Evolutionary conservation across 495 filamentous ascomycete species (phyloP).

Genomic region (Aspergillus saccharolyticus): DNA sequence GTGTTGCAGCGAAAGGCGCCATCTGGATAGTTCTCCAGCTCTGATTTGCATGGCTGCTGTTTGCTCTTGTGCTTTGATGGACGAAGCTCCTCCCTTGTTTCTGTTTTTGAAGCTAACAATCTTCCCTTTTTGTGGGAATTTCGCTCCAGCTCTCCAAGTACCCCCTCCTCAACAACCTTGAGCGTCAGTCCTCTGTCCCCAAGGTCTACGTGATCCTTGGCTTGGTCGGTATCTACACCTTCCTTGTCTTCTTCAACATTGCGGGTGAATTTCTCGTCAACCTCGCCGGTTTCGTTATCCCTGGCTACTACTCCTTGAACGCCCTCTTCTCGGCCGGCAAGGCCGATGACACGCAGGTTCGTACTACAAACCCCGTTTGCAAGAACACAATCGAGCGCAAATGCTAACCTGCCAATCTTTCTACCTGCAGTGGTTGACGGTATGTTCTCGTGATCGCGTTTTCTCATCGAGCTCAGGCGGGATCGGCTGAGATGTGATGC

Average conservation of each 20-base stretch:
- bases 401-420: conserved; percentile 11
- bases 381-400: background rate
- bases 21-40: background rate
- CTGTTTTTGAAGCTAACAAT: conserved; percentile 14
- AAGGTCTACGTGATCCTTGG: conserved; percentile 96
- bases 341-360: conserved; percentile 84
- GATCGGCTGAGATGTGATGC: background rate
- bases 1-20: background rate
- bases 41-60: background rate
- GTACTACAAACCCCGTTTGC: conserved; percentile 15
- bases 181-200: conserved; percentile 89
- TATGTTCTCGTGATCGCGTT: conserved; percentile 41
- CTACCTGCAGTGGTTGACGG: conserved; percentile 62
- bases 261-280: conserved; percentile 96
- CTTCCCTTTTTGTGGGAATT: conserved; percentile 17
- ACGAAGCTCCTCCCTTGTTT: background rate
- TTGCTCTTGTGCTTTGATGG: background rate
- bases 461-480: background rate
- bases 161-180: conserved; percentile 88
- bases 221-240: conserved; percentile 82
- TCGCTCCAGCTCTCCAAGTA: conserved; percentile 85
- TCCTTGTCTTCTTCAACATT: conserved; percentile 98
- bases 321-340: conserved; percentile 80
- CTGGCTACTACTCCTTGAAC: conserved; percentile 90
- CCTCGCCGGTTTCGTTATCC: conserved; percentile 87